Conservation (phyloP, 2,329 filamentous ascomycete genomes). For the Penicillium sp. region DNA sequence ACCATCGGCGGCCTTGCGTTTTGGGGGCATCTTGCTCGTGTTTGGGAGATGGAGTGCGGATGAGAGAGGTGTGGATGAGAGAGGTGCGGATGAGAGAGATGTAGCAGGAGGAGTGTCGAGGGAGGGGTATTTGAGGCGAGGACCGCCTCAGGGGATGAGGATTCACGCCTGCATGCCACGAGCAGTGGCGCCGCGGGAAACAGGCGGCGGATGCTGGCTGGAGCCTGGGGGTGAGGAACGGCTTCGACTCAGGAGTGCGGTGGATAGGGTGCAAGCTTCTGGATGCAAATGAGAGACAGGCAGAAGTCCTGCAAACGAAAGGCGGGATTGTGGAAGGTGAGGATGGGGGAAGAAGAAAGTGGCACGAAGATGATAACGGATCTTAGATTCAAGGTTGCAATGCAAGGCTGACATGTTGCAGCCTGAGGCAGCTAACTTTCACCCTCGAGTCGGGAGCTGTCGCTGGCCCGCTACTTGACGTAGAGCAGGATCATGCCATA, state of each 20-base stretch:
- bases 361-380: neutral
- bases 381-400: neutral
- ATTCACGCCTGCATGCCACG: constrained; percentile 27
- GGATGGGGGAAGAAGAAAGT: neutral
- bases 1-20: constrained; percentile 67
- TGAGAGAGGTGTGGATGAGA: neutral
- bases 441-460: constrained; percentile 8
- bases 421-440: constrained; percentile 29
- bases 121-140: constrained; percentile 10
- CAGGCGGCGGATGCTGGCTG: constrained; percentile 18
- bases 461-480: constrained; percentile 16
- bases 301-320: neutral
- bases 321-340: constrained; percentile 1
- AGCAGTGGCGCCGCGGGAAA: constrained; percentile 14
- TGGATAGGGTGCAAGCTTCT: neutral
- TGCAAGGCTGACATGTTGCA: constrained; percentile 8
- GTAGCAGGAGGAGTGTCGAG: neutral
- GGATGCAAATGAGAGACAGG: neutral
- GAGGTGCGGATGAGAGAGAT: neutral
- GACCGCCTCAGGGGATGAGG: constrained; percentile 11
- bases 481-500: constrained; percentile 20
- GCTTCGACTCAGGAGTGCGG: neutral
- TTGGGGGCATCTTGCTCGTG: constrained; percentile 61
- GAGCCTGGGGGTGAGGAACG: neutral
- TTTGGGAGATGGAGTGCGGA: neutral